Evolutionary conservation across 371 early-diverging fungal species (phyloP).

Genomic region (Syncephalastrum contaminatum): DNA sequence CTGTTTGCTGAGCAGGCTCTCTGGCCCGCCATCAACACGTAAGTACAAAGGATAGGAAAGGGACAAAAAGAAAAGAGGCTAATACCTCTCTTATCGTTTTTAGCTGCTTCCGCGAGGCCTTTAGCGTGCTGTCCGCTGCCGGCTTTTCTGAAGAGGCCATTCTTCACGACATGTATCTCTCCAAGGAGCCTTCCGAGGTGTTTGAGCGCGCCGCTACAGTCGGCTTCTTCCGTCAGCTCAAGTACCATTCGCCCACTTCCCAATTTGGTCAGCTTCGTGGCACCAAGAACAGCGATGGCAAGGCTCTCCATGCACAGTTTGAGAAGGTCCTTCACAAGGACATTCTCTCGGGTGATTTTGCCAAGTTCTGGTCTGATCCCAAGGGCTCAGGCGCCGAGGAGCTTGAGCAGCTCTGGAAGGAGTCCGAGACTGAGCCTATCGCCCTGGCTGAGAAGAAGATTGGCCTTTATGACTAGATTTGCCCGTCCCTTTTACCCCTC

Average conservation of each 20-base stretch:
- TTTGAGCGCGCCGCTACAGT: slow-evolving; percentile 28
- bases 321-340: slow-evolving; percentile 31
- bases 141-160: slow-evolving; percentile 31
- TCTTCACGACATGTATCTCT: slow-evolving; percentile 29
- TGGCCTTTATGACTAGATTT: slow-evolving; percentile 19
- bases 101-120: slow-evolving; percentile 25
- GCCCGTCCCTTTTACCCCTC: background rate
- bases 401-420: slow-evolving; percentile 26
- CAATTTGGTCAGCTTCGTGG: slow-evolving; percentile 33
- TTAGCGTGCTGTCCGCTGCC: slow-evolving; percentile 21
- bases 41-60: slow-evolving; percentile 2
- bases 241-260: slow-evolving; percentile 28
- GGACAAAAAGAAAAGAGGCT: background rate
- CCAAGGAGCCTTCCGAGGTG: slow-evolving; percentile 29
- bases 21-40: slow-evolving; percentile 30
- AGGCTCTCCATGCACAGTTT: slow-evolving; percentile 13
- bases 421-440: slow-evolving; percentile 20
- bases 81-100: background rate
- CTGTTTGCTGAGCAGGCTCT: slow-evolving; percentile 28
- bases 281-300: slow-evolving; percentile 25
- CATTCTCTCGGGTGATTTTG: slow-evolving; percentile 28
- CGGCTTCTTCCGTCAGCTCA: slow-evolving; percentile 30
- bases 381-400: slow-evolving; percentile 18
- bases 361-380: slow-evolving; percentile 24
- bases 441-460: slow-evolving; percentile 23